Evolutionary conservation across 345 rosid genomes (phyloP).

Genomic region (Carallia pectinifolia): DNA sequence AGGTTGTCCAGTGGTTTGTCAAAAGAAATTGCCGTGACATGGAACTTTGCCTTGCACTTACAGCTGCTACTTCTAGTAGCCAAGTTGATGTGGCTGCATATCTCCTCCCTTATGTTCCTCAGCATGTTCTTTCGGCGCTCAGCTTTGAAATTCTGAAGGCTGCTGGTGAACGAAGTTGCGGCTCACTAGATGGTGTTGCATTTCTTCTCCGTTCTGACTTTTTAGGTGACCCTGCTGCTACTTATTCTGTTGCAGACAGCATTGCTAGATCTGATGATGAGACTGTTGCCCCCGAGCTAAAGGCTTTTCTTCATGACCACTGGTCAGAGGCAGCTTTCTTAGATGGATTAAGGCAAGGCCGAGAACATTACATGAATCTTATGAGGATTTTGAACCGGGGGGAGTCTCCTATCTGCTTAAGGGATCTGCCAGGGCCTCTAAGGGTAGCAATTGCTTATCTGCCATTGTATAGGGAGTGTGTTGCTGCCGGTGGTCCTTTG

Average conservation of each 20-base stretch:
- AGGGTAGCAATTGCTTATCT: constrained; percentile 77
- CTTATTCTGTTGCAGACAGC: constrained; percentile 82
- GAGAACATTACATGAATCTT: constrained; percentile 62
- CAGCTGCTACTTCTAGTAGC: constrained; percentile 95
- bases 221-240: constrained; percentile 76
- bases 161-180: constrained; percentile 92
- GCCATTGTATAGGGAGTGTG: constrained; percentile 79
- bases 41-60: constrained; percentile 95
- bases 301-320: constrained; percentile 64
- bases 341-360: constrained; percentile 71
- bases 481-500: constrained; percentile 54
- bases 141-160: constrained; percentile 91
- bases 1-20: constrained; percentile 96
- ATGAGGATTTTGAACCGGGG: constrained; percentile 67
- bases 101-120: constrained; percentile 88
- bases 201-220: constrained; percentile 84
- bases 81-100: constrained; percentile 79
- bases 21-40: constrained; percentile 81
- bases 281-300: constrained; percentile 68
- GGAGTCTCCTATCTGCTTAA: constrained; percentile 62
- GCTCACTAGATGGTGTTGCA: constrained; percentile 87
- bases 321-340: constrained; percentile 92
- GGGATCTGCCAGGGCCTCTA: constrained; percentile 74
- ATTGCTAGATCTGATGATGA: constrained; percentile 84
- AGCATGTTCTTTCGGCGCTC: constrained; percentile 82